phyloP scores from a whole-genome alignment of 495 filamentous ascomycete species.

The Penicillium manginii region DNA sequence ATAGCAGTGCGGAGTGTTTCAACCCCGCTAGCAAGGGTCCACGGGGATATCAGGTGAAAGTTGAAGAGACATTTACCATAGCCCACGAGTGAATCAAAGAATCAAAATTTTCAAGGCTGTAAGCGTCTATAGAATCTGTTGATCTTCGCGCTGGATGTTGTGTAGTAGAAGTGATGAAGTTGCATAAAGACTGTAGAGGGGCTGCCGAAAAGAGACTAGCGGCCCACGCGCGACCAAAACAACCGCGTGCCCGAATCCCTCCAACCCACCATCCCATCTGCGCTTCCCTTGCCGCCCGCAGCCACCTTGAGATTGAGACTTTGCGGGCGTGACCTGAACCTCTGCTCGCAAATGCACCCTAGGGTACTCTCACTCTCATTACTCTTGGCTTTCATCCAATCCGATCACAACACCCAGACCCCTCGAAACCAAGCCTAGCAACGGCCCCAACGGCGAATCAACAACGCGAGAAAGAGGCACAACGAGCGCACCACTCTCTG shows the following conservation, averaged over 20 bases:
- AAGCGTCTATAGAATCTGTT: no score
- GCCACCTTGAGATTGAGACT: slow-evolving; percentile 4
- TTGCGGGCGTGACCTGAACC: not conserved
- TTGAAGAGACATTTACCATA: no score
- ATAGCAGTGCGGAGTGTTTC: no score
- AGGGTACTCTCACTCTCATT: no score
- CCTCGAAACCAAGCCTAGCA: no score
- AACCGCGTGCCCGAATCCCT: slow-evolving; percentile 49
- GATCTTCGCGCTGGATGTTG: no score
- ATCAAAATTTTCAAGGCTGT: no score
- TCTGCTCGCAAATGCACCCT: no score
- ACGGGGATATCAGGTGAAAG: no score
- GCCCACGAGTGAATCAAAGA: no score
- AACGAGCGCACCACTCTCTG: slow-evolving; percentile 10
- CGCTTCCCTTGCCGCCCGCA: slow-evolving; percentile 27
- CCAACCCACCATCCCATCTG: slow-evolving; percentile 33
- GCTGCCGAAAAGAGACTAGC: slow-evolving; percentile 43
- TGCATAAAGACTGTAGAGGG: slow-evolving; percentile 14
- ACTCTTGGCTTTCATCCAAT: slow-evolving; percentile 1
- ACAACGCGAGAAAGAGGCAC: slow-evolving; percentile 15
- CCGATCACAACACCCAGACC: not conserved
- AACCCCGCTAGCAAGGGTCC: no score
- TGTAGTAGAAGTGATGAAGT: not conserved
- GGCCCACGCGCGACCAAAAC: slow-evolving; percentile 56
- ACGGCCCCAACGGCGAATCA: not conserved